Conservation (phyloP, 2,329 filamentous ascomycete genomes). For the Blastomyces silverae region DNA sequence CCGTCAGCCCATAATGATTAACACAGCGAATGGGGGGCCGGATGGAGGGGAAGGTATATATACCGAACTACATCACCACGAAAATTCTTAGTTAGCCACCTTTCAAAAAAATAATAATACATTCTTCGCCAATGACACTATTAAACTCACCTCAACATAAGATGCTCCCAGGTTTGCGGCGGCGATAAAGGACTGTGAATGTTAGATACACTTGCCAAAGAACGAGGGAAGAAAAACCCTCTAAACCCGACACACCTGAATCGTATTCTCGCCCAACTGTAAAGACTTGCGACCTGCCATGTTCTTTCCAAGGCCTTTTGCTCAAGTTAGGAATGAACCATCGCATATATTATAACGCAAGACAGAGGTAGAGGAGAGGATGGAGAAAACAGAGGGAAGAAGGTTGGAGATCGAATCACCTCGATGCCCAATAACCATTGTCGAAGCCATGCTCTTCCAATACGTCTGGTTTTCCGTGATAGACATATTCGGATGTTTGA, state of each 20-base stretch:
- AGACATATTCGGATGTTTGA: constrained; percentile 87
- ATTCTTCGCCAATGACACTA: neutral
- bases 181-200: constrained; percentile 75
- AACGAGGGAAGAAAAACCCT: constrained; percentile 3
- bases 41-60: neutral
- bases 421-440: constrained; percentile 70
- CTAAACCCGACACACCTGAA: constrained; percentile 46
- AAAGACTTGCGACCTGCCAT: constrained; percentile 73
- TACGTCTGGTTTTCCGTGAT: constrained; percentile 88
- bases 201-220: constrained; percentile 18
- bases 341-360: neutral
- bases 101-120: neutral
- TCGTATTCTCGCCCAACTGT: constrained; percentile 92
- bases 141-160: constrained; percentile 53
- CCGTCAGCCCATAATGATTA: constrained; percentile 44
- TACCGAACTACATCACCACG: constrained; percentile 20
- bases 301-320: constrained; percentile 78
- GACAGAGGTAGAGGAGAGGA: constrained; percentile 7
- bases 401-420: constrained; percentile 29
- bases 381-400: constrained; percentile 15
- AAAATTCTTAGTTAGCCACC: neutral
- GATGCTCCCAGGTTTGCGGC: constrained; percentile 83
- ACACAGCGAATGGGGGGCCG: constrained; percentile 12
- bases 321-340: constrained; percentile 35
- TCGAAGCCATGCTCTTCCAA: constrained; percentile 86